Base-by-base conservation (phyloP, 2,329 filamentous ascomycete genomes). In the Botrytis tulipae region DNA sequence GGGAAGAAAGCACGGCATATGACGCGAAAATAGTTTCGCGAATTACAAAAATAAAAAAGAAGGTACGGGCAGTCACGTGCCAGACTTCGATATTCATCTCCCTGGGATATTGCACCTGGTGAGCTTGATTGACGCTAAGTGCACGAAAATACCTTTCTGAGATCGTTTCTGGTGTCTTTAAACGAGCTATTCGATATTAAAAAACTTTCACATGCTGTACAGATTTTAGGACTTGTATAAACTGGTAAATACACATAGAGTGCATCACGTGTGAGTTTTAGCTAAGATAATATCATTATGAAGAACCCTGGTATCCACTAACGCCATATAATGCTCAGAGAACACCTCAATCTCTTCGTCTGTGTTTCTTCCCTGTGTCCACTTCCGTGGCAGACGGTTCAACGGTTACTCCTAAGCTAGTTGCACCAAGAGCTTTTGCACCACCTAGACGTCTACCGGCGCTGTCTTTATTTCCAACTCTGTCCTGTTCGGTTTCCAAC, bases 401-500 rank as follows among this genome's bases (percentile, higher is more conserved):
- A n/a, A 75, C 73, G 46, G 78, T 69, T 35, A 79, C 75, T 44
- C 78, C 79, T 62, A 82, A 74, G 72, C 72, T 78, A 14, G 80
- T 82, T 18, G 80, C 79, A 57, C 80, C 80, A 71, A 80, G 72
- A 46, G 77, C 78, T 48, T 73, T 78, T 54, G 75, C 74, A 2
- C 80, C 80, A 68, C 80, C 80, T 32, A 80, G 63, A 32, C 79
- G 76, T 70, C 77, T 75, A 46, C 87, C 51, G 85, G 86, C 73
- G 85, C 81, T 70, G 81, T 82, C 78, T 82, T 83, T 73, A 76
- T 80, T 78, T 77, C 74, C 51, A 76, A 81, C 79, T 77, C 82
- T 80, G 73, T 84, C 82, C 78, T 82, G 83, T 80, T 91, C 89
- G 74, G 88, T 84, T 14, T 86, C 84, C 65, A 88, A 83, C 44